Evolutionary conservation across 164 flowering plant species (phyloP), one percentile per base, ranked within the genome.

Genomic region (Akebia trifoliata): DNA sequence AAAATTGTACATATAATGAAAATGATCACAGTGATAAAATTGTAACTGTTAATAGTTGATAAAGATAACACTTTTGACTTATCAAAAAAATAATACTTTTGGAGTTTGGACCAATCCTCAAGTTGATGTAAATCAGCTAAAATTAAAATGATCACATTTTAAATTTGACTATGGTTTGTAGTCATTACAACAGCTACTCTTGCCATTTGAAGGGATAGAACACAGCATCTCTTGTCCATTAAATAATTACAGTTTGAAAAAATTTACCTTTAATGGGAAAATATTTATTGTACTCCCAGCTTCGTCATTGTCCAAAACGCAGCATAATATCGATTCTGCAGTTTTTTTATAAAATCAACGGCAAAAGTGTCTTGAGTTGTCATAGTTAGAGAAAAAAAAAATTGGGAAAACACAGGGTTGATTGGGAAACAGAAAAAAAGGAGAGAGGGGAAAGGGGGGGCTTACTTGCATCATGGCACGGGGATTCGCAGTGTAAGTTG

Each of bases 401-500:
- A n/a, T n/a, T n/a, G n/a, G n/a, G n/a, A n/a, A n/a, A n/a, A n/a
- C n/a, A n/a, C n/a, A n/a, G n/a, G n/a, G n/a, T n/a, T n/a, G n/a
- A n/a, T n/a, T n/a, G 17, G 6, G 24, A 37, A 48, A 30, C 35
- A 21, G 36, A 43, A 15, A 34, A 40, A 50, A 31, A 2, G 14
- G 4, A 36, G 6, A 49, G n/a, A 25, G 18, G 2, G 12, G 4
- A 21, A 2, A 26, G 14, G 34, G 28, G 2, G 12, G n/a, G 45
- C 78, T 59, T 78, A 83, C 99, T 73, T 90, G 96, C 99, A 93
- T 93, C 99, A 93, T 93, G 4, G 99, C 80, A 50, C 73, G 81
- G 34, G 77, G 72, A 73, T 93, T 93, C 58, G 95, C 82, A 22
- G 96, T 83, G 69, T 93, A 93, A 7, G 95, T 90, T 32, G 99